These are phyloP conservation scores for Kalaharituber pfeilii DNA, from an alignment of 2,329 filamentous ascomycete species.

Conservation along the genomic window DNA sequence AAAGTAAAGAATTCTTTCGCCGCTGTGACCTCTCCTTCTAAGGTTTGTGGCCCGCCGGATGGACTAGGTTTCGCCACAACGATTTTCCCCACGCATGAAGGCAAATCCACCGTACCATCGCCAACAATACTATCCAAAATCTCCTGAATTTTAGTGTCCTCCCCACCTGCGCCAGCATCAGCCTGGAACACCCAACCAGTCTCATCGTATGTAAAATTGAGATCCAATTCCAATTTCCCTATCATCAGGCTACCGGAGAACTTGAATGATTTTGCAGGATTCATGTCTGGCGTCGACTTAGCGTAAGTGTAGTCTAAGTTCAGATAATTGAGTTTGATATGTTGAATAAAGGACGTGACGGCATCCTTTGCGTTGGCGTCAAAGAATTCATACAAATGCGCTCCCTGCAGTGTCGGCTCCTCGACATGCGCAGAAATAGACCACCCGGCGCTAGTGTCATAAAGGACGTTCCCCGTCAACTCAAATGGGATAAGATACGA, in stretches of 20 bases:
- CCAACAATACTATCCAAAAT: conserved; percentile 7
- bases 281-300: too few relatives aligned
- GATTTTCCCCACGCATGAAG: conserved; percentile 12
- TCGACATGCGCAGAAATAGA: conserved; percentile 4
- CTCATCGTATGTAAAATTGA: conserved; percentile 14
- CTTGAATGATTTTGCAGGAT: too few relatives aligned
- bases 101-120: conserved; percentile 4
- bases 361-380: conserved; percentile 8
- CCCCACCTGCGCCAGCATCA: background rate
- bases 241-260: conserved; percentile 18
- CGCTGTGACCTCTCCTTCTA: background rate
- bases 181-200: conserved; percentile 13
- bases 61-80: background rate
- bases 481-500: conserved; percentile 1
- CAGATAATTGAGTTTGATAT: conserved; percentile 12
- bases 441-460: conserved; percentile 7
- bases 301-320: conserved; percentile 17
- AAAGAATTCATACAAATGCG: conserved; percentile 11
- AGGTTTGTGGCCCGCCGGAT: background rate
- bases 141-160: conserved; percentile 3
- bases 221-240: conserved; percentile 16
- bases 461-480: conserved; percentile 3
- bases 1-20: too few relatives aligned
- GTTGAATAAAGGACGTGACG: too few relatives aligned
- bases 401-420: conserved; percentile 5